phyloP scores from a whole-genome alignment of 139 green algal genomes.

The Trebouxia sp. region DNA sequence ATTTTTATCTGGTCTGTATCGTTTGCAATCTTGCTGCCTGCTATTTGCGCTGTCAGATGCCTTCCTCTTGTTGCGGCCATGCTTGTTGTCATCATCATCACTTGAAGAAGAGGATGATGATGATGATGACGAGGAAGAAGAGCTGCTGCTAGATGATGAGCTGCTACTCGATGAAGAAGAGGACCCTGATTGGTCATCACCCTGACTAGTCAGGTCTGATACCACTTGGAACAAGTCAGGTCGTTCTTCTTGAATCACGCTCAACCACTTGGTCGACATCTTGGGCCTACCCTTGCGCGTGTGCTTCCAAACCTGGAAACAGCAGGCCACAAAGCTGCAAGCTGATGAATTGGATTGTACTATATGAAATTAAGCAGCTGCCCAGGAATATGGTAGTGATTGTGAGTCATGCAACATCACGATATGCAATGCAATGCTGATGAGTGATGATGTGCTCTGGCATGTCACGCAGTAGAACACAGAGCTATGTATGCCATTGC shows the following conservation, averaged over 20 bases:
- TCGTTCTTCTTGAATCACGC: conserved; percentile 31
- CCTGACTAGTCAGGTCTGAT: conserved; percentile 29
- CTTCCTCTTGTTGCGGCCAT: background rate
- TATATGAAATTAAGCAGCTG: background rate
- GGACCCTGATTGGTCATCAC: conserved; percentile 15
- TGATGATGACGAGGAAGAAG: conserved; percentile 21
- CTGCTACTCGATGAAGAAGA: conserved; percentile 26
- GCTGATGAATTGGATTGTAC: background rate
- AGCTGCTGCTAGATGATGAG: conserved; percentile 32
- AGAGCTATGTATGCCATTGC: too few relatives aligned
- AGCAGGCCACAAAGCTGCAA: background rate
- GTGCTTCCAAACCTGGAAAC: conserved; percentile 64
- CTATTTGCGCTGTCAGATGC: background rate
- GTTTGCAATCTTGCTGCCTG: background rate
- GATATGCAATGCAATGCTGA: too few relatives aligned
- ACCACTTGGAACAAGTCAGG: conserved; percentile 67
- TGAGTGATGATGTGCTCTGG: too few relatives aligned
- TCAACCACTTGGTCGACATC: conserved; percentile 73
- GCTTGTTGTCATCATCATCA: conserved; percentile 10
- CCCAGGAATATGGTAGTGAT: background rate
- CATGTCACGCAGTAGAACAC: too few relatives aligned
- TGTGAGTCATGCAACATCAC: background rate
- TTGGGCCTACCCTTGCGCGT: conserved; percentile 71
- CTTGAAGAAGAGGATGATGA: conserved; percentile 16
- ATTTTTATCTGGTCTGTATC: background rate